Conservation (phyloP, 2,329 filamentous ascomycete species). For the Boeremia lycopersici region DNA sequence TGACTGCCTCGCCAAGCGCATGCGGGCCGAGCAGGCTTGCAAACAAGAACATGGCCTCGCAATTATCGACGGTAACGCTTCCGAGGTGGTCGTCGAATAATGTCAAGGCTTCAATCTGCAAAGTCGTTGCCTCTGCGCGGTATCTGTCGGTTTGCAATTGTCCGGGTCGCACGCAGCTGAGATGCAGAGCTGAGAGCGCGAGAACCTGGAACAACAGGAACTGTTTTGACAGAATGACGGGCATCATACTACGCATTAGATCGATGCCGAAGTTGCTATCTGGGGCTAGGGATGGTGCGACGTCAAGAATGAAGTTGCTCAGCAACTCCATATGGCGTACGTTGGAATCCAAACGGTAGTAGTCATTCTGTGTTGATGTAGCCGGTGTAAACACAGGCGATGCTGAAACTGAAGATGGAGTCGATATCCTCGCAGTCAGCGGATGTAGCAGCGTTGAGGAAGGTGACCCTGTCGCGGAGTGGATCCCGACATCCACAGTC, state of each 20-base stretch:
- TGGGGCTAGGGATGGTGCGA: too few relatives aligned
- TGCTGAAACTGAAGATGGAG: slow-evolving; percentile 4
- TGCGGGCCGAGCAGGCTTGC: slow-evolving; percentile 20
- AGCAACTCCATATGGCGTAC: slow-evolving; percentile 29
- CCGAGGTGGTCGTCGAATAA: slow-evolving; percentile 14
- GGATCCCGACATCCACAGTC: not conserved
- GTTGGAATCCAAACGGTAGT: slow-evolving; percentile 12
- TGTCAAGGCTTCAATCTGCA: slow-evolving; percentile 23
- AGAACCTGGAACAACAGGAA: slow-evolving; percentile 23
- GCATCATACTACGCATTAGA: slow-evolving; percentile 14
- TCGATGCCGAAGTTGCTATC: too few relatives aligned
- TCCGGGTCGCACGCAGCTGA: slow-evolving; percentile 16
- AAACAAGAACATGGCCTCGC: slow-evolving; percentile 24
- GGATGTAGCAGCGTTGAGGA: not conserved
- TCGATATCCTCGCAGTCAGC: not conserved
- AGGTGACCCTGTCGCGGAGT: not conserved
- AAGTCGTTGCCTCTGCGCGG: slow-evolving; percentile 20
- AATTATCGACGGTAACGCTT: slow-evolving; percentile 18
- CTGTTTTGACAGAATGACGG: slow-evolving; percentile 20
- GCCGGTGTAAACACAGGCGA: slow-evolving; percentile 5
- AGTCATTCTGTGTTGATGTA: slow-evolving; percentile 5
- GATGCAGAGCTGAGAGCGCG: slow-evolving; percentile 27
- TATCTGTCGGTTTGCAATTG: slow-evolving; percentile 18
- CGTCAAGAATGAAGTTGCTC: slow-evolving; percentile 26
- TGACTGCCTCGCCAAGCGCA: slow-evolving; percentile 24